Evolutionary conservation across 768 basidiomycete species (phyloP), one percentile per base, ranked within the genome.

Genomic region (Candolleomyces aberdarensis): DNA sequence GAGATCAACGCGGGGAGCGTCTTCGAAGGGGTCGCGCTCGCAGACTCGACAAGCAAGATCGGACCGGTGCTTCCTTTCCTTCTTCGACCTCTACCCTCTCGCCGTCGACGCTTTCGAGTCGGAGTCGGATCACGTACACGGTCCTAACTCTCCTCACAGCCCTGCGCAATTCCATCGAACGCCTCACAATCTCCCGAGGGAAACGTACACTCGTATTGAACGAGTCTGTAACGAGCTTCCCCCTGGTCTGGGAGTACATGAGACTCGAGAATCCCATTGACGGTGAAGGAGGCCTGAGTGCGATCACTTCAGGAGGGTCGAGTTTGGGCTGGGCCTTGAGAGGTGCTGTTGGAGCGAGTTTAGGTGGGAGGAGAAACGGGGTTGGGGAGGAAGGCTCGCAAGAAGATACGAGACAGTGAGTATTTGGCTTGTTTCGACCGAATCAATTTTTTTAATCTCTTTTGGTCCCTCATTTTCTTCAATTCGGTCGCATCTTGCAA

Each of bases 251-350:
- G 85, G 69, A 76, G 39, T 87, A 89, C 66, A 71, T 89, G 67
- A 75, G 78, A 17, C 79, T 84, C 0, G 80, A 82, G 36, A 48
- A 63, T 1, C 76, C 85, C 36, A 11, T 36, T 6, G 36, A 5
- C 5, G 36, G 36, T 36, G 36, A 36, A 1, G 86, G 85, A 26
- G 26, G 26, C 1, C 6, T 36, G 1, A 77, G 74, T 53, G 70
- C 85, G 52, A 62, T 88, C 14, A 69, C 78, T 13, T 86, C 84
- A 11, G 88, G 88, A 3, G 88, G 84, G 6, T 83, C 85, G 0
- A 83, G 85, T 9, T 76, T 91, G 40, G 89, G 89, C 0, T 91
- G 87, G 85, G 81, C 79, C 2, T 72, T 89, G 3, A 88, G 85
- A 47, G 88, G 84, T 0, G 82, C 85, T 3, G 72, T 91, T 4